Percentiles rank a stretch among this genome's conserved stretches.
Conservation (phyloP, 345 rosid genomes). For the Jatropha curcas region DNA sequence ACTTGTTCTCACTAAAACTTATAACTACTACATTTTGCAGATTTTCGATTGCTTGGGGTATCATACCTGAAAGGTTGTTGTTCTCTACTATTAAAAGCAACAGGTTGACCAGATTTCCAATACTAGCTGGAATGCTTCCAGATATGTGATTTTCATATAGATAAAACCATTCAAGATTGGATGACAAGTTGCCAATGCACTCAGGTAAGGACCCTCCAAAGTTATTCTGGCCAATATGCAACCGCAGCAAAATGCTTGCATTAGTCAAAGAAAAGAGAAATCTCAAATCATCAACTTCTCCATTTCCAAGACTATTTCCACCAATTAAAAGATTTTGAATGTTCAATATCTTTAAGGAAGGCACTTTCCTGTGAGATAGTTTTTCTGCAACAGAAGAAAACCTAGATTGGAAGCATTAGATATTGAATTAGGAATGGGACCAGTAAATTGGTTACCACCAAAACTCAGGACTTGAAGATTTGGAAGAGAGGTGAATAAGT, state of each 20-base stretch:
- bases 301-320: slow-evolving; percentile 20
- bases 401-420: slow-evolving; percentile 16
- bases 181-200: neutral
- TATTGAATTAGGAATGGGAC: slow-evolving; percentile 13
- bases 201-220: slow-evolving; percentile 2
- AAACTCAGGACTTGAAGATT: neutral
- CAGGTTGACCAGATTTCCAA: neutral
- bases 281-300: slow-evolving; percentile 4
- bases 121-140: neutral
- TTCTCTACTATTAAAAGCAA: neutral
- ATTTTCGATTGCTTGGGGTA: neutral
- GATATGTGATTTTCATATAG: neutral
- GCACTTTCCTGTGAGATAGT: neutral
- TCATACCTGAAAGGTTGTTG: neutral
- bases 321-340: too few species aligned
- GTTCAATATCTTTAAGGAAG: slow-evolving; percentile 15
- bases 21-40: neutral
- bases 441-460: slow-evolving; percentile 16
- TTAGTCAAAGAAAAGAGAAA: slow-evolving; percentile 10
- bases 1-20: neutral
- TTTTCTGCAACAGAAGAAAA: slow-evolving; percentile 17
- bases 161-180: neutral
- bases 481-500: slow-evolving; percentile 5
- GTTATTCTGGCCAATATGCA: neutral
- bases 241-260: neutral